Evolutionary conservation across 1,139 yeast genomes (phyloP), one percentile per base, ranked within the genome.

Genomic region (Magnusiomyces suaveolens): DNA sequence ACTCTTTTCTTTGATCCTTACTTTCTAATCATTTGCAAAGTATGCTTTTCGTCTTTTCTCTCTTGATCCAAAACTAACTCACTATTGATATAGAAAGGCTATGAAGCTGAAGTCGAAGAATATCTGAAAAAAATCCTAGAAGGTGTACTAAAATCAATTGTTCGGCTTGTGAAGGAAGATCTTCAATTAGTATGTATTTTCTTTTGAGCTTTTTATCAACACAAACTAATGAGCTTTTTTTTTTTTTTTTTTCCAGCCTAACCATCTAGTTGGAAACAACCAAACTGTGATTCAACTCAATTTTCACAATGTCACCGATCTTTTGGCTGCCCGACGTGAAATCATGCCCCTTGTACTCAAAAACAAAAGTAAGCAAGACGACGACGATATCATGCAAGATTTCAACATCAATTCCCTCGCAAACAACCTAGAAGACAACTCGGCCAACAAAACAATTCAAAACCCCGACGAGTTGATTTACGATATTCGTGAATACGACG

Each of bases 401-500:
- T 75, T 78, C 60, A 75, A 80, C 56, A 69, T 75, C 53, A 46
- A 60, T 47, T 49, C 59, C 1, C 54, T 58, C 21, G 57, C 56
- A 20, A 55, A 54, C 50, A 66, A 61, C 38, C 61, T 63, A 46
- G 67, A 67, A 38, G 57, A 65, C 55, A 54, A 50, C 48, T 56
- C 55, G 33, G 57, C 50, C 39, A 36, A 36, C 23, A 48, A 23
- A 16, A 16, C 26, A 26, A 43, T 25, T 62, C 60, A 56, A 18
- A 89, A 85, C 60, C 84, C 92, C 0, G 72, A 82, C 14, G 81
- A 82, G 44, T 76, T 75, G 54, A 79, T 94, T 33, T 82, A 82
- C 56, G 98, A 90, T 63, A 79, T 92, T 38, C 77, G 92, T 61
- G 99, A 94, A 67, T 90, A 87, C 63, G 99, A 94, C 66, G 97